Evolutionary conservation across 1,284 basidiomycete species (phyloP).

Genomic region (Mycena citricolor): DNA sequence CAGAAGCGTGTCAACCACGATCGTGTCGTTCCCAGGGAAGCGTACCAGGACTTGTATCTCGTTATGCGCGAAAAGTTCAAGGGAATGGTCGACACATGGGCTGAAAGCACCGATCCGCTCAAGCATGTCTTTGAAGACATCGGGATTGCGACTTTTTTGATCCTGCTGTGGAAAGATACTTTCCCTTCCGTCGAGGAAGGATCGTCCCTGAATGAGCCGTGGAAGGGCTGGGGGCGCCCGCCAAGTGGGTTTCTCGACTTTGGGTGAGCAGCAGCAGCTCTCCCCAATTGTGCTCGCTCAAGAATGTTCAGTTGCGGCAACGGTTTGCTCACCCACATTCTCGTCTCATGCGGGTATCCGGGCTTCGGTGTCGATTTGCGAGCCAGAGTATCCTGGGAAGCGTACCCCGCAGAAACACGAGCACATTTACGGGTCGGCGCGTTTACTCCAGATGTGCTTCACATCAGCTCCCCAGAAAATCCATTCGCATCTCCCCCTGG

Average conservation of each 20-base stretch:
- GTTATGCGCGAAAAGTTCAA: conserved; percentile 83
- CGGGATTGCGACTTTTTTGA: conserved; percentile 89
- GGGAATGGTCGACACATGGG: conserved; percentile 71
- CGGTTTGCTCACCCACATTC: conserved; percentile 85
- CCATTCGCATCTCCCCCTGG: conserved; percentile 31
- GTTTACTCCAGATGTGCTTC: conserved; percentile 55
- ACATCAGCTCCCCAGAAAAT: conserved; percentile 16
- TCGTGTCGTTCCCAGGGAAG: conserved; percentile 70
- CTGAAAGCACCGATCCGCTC: conserved; percentile 77
- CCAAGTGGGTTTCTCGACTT: conserved; percentile 87
- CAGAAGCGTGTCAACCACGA: conserved; percentile 88
- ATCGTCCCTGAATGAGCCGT: conserved; percentile 38
- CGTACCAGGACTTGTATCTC: conserved; percentile 90
- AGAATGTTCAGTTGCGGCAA: conserved; percentile 73
- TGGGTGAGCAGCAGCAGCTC: conserved; percentile 51
- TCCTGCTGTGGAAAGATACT: conserved; percentile 84
- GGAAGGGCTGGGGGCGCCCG: conserved; percentile 76
- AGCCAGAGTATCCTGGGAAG: conserved; percentile 75
- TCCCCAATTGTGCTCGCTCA: conserved; percentile 4
- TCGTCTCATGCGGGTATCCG: conserved; percentile 78
- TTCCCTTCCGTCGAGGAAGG: conserved; percentile 32
- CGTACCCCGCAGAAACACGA: conserved; percentile 67
- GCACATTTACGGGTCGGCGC: conserved; percentile 59
- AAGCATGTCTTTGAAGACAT: conserved; percentile 94
- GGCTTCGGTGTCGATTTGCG: conserved; percentile 87